phyloP scores from a whole-genome alignment of 108 stramenopile genomes.

The Seminavis robusta region DNA sequence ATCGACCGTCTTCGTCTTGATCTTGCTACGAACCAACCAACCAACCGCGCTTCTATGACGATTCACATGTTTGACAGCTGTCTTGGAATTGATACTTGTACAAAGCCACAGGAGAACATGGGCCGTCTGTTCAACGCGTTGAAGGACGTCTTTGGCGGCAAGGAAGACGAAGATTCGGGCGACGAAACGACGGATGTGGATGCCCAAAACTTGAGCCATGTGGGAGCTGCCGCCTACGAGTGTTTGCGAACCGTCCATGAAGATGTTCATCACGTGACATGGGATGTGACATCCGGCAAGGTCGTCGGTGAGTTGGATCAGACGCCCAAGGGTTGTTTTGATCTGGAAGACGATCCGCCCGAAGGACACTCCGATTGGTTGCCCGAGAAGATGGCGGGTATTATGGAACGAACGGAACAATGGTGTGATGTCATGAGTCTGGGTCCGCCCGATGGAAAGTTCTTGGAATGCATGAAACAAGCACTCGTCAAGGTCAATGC shows the following conservation, averaged over 20 bases:
- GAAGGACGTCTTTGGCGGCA: too few species aligned
- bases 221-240: conserved; percentile 22
- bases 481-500: conserved; percentile 19
- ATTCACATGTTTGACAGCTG: too few species aligned
- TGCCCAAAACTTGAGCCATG: conserved; percentile 9
- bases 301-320: conserved; percentile 21
- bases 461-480: conserved; percentile 12
- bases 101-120: too few species aligned
- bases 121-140: too few species aligned
- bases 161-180: too few species aligned
- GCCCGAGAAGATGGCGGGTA: conserved; percentile 22
- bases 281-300: conserved; percentile 32
- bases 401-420: conserved; percentile 27
- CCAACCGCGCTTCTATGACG: too few species aligned
- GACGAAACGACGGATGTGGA: conserved; percentile 25
- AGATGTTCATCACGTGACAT: conserved; percentile 22
- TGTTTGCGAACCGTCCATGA: conserved; percentile 16
- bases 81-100: too few species aligned
- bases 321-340: conserved; percentile 24
- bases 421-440: conserved; percentile 34
- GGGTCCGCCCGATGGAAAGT: conserved; percentile 38
- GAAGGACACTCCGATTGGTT: conserved; percentile 30
- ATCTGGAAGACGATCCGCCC: conserved; percentile 5
- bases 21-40: too few species aligned
- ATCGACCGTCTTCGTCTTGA: too few species aligned